phyloP scores from a whole-genome alignment of 768 basidiomycete species.

The Dioszegia hungarica region DNA sequence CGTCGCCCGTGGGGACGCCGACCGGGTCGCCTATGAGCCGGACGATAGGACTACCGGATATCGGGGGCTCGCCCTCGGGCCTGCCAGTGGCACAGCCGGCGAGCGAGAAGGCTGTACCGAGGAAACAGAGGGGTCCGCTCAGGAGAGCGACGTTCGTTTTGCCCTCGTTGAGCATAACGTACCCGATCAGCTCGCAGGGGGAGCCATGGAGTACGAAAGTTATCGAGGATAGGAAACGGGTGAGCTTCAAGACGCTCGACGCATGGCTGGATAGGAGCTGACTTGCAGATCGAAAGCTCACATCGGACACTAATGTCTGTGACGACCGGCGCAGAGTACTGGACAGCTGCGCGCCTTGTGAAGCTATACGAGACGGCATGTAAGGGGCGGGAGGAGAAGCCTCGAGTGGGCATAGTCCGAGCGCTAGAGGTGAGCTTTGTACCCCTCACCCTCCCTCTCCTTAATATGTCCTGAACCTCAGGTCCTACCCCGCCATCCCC shows the following conservation, averaged over 20 bases:
- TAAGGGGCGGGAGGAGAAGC: constrained; percentile 47
- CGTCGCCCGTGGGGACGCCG: neutral
- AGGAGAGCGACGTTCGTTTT: constrained; percentile 89
- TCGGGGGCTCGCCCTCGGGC: constrained; percentile 10
- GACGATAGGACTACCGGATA: constrained; percentile 6
- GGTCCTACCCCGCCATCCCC: constrained; percentile 24
- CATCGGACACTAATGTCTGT: constrained; percentile 21
- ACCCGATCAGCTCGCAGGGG: constrained; percentile 78
- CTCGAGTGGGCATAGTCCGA: constrained; percentile 36
- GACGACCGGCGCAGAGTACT: constrained; percentile 61
- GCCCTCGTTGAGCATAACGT: constrained; percentile 76
- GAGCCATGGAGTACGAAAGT: constrained; percentile 75
- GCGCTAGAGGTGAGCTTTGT: constrained; percentile 46
- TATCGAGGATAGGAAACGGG: constrained; percentile 74
- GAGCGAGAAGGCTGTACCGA: constrained; percentile 21
- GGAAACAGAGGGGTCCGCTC: constrained; percentile 56
- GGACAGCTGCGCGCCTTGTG: constrained; percentile 78
- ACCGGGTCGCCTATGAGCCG: constrained; percentile 7
- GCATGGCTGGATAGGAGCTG: constrained; percentile 55
- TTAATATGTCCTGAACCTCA: constrained; percentile 11
- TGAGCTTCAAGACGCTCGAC: constrained; percentile 51
- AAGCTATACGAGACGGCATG: constrained; percentile 63
- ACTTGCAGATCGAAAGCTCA: constrained; percentile 48
- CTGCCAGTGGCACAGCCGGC: neutral
- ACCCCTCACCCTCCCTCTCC: neutral